Conservation (phyloP, 2,329 filamentous ascomycete genomes). For the Phaeosphaeria sp. region DNA sequence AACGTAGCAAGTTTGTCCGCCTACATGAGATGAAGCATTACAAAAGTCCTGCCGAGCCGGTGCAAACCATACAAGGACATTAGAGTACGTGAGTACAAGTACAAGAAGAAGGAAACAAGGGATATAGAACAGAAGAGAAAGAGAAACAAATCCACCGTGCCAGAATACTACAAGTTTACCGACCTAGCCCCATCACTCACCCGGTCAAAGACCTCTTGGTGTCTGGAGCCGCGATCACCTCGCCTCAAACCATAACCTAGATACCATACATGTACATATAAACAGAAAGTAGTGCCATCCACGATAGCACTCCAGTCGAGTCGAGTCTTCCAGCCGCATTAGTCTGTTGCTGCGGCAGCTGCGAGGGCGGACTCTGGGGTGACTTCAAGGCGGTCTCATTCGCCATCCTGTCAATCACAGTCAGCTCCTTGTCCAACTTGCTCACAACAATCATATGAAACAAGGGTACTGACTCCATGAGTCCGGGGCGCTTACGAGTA, state of each 20-base stretch:
- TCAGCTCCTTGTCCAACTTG: not conserved
- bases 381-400: not conserved
- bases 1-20: not conserved
- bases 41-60: not conserved
- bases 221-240: not conserved
- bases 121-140: not conserved
- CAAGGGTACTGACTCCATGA: not conserved
- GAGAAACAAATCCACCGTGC: not conserved
- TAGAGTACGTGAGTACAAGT: not conserved
- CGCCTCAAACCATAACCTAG: not conserved
- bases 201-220: not conserved
- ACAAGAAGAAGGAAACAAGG: not conserved
- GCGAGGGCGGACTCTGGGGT: not conserved
- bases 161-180: not conserved
- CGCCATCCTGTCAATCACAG: not conserved
- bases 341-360: not conserved
- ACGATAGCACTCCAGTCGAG: not conserved
- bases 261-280: slow-evolving; percentile 3
- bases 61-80: not conserved
- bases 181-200: not conserved
- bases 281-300: not conserved
- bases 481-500: slow-evolving; percentile 36
- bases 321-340: not conserved
- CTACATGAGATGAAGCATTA: not conserved
- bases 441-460: not conserved